Evolutionary conservation across 148 eudicot species (phyloP).

Genomic region (Silene conica): DNA sequence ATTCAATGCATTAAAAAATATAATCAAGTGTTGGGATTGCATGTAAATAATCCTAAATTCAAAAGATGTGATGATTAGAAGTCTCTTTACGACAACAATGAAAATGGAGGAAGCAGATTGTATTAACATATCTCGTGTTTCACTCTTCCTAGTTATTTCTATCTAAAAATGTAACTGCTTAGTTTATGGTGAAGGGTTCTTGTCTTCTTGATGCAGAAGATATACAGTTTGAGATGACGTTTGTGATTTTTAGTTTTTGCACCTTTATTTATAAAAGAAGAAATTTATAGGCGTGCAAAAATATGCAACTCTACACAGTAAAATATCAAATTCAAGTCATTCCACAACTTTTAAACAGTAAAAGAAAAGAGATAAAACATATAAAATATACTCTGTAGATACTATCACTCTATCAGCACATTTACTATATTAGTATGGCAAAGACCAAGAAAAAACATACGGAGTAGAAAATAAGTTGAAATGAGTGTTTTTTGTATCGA

Average conservation of each 20-base stretch:
- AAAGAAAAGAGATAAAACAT: neutral
- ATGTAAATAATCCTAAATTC: neutral
- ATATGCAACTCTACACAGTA: neutral
- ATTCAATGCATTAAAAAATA: neutral
- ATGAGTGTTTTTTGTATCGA: neutral
- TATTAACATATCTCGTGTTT: too few relatives aligned
- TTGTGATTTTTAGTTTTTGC: too few relatives aligned
- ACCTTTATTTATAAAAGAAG: too few relatives aligned
- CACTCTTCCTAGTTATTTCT: too few relatives aligned
- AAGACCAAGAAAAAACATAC: neutral
- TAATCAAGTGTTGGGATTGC: neutral
- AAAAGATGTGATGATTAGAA: neutral
- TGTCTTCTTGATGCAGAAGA: too few relatives aligned
- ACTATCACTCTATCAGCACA: neutral
- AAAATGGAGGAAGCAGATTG: too few relatives aligned
- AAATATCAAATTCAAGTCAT: too few relatives aligned
- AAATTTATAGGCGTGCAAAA: neutral
- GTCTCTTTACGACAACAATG: too few relatives aligned
- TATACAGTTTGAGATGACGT: too few relatives aligned
- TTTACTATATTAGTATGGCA: neutral
- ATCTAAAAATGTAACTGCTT: too few relatives aligned
- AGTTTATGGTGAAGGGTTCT: too few relatives aligned
- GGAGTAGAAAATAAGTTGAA: neutral
- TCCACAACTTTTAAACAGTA: neutral
- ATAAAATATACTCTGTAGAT: neutral